Evolutionary conservation across 768 basidiomycete genomes (phyloP), one percentile per base, ranked within the genome.

Genomic region (Termitomyces sp.): DNA sequence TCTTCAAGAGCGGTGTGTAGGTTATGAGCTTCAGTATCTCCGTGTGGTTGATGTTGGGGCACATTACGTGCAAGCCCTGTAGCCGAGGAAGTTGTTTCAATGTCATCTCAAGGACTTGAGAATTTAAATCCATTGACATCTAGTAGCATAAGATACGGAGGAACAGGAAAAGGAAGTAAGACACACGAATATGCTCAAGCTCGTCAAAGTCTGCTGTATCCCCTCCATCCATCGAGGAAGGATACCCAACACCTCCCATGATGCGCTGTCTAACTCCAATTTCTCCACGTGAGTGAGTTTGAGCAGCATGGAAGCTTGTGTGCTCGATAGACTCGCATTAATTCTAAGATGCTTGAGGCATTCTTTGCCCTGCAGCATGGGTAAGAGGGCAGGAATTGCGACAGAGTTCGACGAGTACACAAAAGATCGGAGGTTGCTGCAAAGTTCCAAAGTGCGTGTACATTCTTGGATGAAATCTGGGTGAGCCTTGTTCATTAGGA

Each of bases 151-250:
- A 57, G 45, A 30, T 33, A 16, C 42, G 4, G 38, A 10, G 42
- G 5, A n/a, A n/a, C 24, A 30, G 38, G 43, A 24, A n/a, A 54
- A 46, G 36, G 20, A 46, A 48, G 48, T 10, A 47, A 16, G 18
- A 74, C 87, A 56, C 64, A 90, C 89, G 63, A 73, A 82, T 45
- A 92, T 68, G 0, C 83, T 83, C 61, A 92, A 71, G 32, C 71
- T 77, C 2, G 74, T 77, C 62, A 89, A 70, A 1, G 79, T 81
- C 26, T 61, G 66, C 45, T 70, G 69, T 49, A 86, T 65, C 28
- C 65, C 64, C 7, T 64, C 64, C 2, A 75, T 68, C 88, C 90
- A 91, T 22, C 61, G 67, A 10, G 88, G 85, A 20, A 92, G 65
- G 7, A 73, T 62, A 64, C 87, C 79, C 53, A 87, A 71, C 22